Percentiles rank a stretch among this genome's conserved stretches.
phyloP scores from a whole-genome alignment of 805 yeast genomes.

The Wickerhamomyces silvicola region DNA sequence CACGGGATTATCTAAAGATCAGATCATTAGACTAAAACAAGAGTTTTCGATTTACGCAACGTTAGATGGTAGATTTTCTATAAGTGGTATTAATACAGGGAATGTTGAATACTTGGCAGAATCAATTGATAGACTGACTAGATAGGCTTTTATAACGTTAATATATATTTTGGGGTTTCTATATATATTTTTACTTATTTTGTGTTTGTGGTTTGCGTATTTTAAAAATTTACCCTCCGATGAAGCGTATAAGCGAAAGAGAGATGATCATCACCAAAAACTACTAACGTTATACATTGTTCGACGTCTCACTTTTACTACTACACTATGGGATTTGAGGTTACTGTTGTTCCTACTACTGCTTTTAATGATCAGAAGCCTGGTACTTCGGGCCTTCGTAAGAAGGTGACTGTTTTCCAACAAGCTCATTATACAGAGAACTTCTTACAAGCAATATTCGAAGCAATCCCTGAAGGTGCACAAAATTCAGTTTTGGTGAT shows the following conservation, averaged over 20 bases:
- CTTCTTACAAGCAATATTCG: constrained; percentile 80
- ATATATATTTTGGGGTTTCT: too few species aligned
- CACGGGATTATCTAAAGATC: constrained; percentile 71
- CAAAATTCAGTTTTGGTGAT: constrained; percentile 70
- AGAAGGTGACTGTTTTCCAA: constrained; percentile 82
- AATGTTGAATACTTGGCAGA: constrained; percentile 74
- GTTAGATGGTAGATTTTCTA: constrained; percentile 83
- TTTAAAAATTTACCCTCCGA: too few species aligned
- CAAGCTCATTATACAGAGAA: constrained; percentile 80
- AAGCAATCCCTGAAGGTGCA: constrained; percentile 87
- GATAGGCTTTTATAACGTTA: neutral
- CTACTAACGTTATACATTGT: too few species aligned
- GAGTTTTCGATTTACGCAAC: constrained; percentile 81
- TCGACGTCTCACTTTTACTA: too few species aligned
- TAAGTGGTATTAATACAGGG: constrained; percentile 77
- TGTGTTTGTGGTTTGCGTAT: neutral
- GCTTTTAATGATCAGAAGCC: constrained; percentile 92
- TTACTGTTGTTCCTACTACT: constrained; percentile 46
- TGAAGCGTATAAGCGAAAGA: too few species aligned
- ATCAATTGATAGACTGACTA: constrained; percentile 47
- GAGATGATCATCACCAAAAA: too few species aligned
- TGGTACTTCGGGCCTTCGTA: constrained; percentile 95
- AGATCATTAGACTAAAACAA: constrained; percentile 62
- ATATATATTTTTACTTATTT: too few species aligned
- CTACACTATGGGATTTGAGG: constrained; percentile 7